These are phyloP conservation scores for Pseudogymnoascus sp. DNA, from an alignment of 2,329 filamentous ascomycete species.

Conservation along the genomic window DNA sequence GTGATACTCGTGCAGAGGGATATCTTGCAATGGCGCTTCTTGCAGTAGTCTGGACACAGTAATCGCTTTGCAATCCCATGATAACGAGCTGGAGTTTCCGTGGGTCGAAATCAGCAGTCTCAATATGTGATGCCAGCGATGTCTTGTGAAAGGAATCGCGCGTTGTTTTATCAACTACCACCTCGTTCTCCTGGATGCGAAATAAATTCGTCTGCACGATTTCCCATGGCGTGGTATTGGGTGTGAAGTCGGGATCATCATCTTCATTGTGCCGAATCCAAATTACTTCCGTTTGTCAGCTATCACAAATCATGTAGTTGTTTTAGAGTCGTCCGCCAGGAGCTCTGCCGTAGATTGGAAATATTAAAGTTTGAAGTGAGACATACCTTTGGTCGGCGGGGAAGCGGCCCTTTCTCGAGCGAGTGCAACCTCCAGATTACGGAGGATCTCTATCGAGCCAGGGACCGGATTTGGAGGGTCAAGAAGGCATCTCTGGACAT, in stretches of 20 bases:
- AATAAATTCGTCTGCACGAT: neutral
- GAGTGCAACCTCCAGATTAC: neutral
- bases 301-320: neutral
- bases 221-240: neutral
- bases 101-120: neutral
- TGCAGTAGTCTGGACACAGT: neutral
- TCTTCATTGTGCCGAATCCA: constrained; percentile 1
- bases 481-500: neutral
- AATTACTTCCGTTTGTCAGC: neutral
- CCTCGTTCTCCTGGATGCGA: neutral
- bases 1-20: neutral
- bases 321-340: neutral
- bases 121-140: neutral
- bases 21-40: neutral
- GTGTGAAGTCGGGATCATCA: neutral
- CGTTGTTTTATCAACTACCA: neutral
- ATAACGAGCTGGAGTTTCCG: neutral
- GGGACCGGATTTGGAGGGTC: neutral
- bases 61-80: neutral
- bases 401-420: constrained; percentile 1
- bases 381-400: neutral
- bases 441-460: neutral
- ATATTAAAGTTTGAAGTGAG: neutral
- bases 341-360: neutral
- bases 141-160: neutral